Evolutionary conservation across 768 basidiomycete species (phyloP), one percentile per base, ranked within the genome.

Genomic region (Mycena rebaudengoi): DNA sequence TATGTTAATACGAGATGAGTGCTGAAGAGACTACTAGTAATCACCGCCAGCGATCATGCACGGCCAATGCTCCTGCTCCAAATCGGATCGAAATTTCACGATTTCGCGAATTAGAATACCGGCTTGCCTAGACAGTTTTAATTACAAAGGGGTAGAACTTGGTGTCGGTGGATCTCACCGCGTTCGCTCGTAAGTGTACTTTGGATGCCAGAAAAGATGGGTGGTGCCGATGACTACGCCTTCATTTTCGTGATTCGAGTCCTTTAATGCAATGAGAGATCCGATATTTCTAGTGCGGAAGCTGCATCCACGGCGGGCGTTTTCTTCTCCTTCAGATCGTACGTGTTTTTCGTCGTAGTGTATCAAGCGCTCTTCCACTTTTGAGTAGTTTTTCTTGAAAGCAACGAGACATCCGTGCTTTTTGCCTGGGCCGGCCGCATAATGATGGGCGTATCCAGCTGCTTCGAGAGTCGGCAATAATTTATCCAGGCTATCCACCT

Each of bases 121-220:
- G 0, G 85, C 85, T 79, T 99, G 97, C 75, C 95, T 92, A 66
- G 49, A 46, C 33, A 14, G 30, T 53, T 70, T 57, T 13, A 30
- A n/a, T n/a, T n/a, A n/a, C 41, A 41, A n/a, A 44, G 32, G 14
- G 25, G 35, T 48, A 21, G 41, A 33, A 32, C 20, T 46, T n/a
- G 64, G n/a, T 26, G 32, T 41, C 29, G 16, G 25, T 33, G 46
- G 33, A 48, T 21, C 65, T 59, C 67, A 87, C 92, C 92, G 88
- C 46, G 87, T 80, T 63, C 95, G 86, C 76, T 99, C 96, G 71
- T 98, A 98, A 0, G 86, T 85, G 72, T 92, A 94, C 89, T 84
- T 85, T 6, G 95, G 95, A 76, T 97, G 95, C 96, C 96, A 98
- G 75, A 98, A 98, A 23, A 97, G 80, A 79, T 98, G 96, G 0